Evolutionary conservation across 352 stramenopile genomes (phyloP), one percentile per base, ranked within the genome.

Genomic region (Pythium chondricola): DNA sequence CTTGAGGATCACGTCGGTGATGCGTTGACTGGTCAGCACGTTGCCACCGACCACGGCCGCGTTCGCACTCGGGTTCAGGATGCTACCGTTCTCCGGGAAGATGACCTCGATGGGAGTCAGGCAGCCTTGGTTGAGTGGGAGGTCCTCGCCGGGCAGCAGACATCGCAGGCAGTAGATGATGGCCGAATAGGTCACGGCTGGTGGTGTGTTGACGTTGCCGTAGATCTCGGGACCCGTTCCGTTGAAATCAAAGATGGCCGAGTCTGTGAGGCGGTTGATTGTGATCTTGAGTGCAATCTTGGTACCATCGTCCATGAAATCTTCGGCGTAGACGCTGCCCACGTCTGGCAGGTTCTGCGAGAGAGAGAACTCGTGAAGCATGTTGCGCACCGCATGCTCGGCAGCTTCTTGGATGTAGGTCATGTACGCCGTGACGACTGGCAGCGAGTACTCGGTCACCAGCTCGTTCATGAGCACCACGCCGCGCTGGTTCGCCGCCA

Each of bases 301-400:
- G 39, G 95, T 98, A 50, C 97, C 97, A 70, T 99, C 96, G 63
- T 99, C 97, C 91, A 99, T 98, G 48, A 97, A 97, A 61, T 99
- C 97, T 58, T 97, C 84, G 5, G 96, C 95, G 27, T 77, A 65
- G n/a, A 98, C 86, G 17, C 69, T 91, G 27, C 84, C 88, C 32
- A 95, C 61, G 42, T 94, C 75, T 9, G 75, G 70, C 8, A 95
- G 58, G n/a, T 80, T 58, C 41, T 73, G 67, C 33, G 69, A 54
- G 8, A 93, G 65, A 60, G 88, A 96, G 65, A 98, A 98, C 39
- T 90, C 63, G 63, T 96, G 88, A 20, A 99, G 65, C 96, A 99
- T 98, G 32, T 77, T 68, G 43, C 96, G 83, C n/a, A 99, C 96
- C 1, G 93, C 90, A 11, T 85, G 70, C 65, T 98, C 96, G 0